Evolutionary conservation across 1,284 basidiomycete genomes (phyloP).

Genomic region (Ceratobasidium sp.): DNA sequence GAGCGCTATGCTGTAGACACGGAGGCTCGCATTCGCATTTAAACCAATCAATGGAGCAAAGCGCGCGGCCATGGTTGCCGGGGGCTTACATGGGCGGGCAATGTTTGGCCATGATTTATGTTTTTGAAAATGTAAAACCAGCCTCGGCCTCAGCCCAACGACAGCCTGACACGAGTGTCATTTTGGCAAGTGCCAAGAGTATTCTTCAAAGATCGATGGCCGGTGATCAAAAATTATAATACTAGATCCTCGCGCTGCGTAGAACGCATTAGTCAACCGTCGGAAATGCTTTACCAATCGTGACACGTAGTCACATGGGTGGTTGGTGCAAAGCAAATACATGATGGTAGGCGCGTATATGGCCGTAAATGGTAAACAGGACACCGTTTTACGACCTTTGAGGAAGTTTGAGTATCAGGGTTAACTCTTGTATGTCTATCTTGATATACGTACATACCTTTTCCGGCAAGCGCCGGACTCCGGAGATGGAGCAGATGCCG

Average conservation of each 20-base stretch:
- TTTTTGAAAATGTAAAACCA: not conserved
- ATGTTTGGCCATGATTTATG: not conserved
- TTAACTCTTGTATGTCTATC: not conserved
- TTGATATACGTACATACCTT: too few relatives aligned
- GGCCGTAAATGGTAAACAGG: not conserved
- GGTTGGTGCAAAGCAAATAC: not conserved
- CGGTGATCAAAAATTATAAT: slow-evolving; percentile 20
- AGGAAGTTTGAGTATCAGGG: not conserved
- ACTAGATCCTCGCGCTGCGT: not conserved
- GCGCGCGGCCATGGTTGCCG: too few relatives aligned
- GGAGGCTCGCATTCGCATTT: too few relatives aligned
- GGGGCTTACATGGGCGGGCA: not conserved
- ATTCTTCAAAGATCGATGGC: slow-evolving; percentile 19
- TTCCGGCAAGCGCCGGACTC: slow-evolving; percentile 36
- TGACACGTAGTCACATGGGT: slow-evolving; percentile 6
- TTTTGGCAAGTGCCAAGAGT: not conserved
- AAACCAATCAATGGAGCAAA: too few relatives aligned
- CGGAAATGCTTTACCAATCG: not conserved
- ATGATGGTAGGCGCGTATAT: not conserved
- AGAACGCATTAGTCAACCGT: slow-evolving; percentile 11
- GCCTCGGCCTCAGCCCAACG: not conserved
- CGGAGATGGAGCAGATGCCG: slow-evolving; percentile 19
- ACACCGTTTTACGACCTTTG: not conserved
- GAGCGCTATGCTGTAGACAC: too few relatives aligned
- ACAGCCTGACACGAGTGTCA: too few relatives aligned